A percentile compares a stretch with the other conserved stretches of the same genome.
These are phyloP conservation scores for Paxillus rubicundulus DNA, from an alignment of 768 basidiomycete genomes.

Conservation along the genomic window DNA sequence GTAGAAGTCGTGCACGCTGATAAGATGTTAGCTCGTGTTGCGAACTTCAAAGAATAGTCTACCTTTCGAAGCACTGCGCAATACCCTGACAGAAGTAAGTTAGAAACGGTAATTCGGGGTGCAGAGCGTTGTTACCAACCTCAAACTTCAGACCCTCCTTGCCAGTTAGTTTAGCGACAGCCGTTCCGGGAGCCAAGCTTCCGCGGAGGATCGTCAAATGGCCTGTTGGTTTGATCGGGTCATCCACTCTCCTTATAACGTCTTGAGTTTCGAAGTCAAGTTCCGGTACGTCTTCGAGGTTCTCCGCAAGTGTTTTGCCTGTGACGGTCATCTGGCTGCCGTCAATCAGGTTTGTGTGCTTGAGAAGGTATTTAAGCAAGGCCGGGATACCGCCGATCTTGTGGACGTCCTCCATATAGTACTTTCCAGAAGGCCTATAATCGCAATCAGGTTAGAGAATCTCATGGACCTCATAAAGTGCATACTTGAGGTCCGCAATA, in stretches of 20 bases:
- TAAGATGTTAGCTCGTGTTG: constrained; percentile 3
- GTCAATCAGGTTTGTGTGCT: constrained; percentile 75
- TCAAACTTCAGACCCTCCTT: constrained; percentile 87
- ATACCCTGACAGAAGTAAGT: constrained; percentile 45
- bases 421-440: constrained; percentile 74
- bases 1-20: constrained; percentile 67
- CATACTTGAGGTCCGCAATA: constrained; percentile 76
- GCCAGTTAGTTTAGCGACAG: constrained; percentile 91
- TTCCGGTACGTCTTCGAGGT: constrained; percentile 74
- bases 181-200: constrained; percentile 82
- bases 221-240: constrained; percentile 85
- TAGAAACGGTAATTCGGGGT: neutral
- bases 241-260: constrained; percentile 64
- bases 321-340: constrained; percentile 86
- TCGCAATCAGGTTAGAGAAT: constrained; percentile 3
- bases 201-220: constrained; percentile 86
- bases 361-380: constrained; percentile 78
- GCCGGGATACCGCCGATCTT: constrained; percentile 82
- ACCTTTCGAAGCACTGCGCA: constrained; percentile 80
- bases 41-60: neutral
- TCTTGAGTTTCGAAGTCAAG: constrained; percentile 73
- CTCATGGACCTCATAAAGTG: constrained; percentile 13
- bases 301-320: constrained; percentile 86
- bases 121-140: constrained; percentile 37
- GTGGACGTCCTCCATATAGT: constrained; percentile 90